Percentiles rank a stretch among this genome's conserved stretches.
Conservation (phyloP, 257 asterid genomes). For the Scutellaria baicalensis region DNA sequence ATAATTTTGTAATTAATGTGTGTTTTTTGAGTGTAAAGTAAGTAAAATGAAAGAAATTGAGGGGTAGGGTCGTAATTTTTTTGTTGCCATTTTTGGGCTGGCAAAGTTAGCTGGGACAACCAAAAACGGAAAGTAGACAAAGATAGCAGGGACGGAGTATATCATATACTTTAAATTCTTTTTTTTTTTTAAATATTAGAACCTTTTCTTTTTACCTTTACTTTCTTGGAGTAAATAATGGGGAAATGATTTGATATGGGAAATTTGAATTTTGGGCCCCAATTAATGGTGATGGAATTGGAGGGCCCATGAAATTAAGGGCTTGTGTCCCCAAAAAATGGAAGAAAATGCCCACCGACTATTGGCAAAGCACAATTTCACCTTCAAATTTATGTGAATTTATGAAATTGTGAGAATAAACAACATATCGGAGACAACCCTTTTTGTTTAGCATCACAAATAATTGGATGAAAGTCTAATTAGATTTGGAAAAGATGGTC, state of each 20-base stretch:
- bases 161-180: not conserved
- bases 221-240: constrained; percentile 17
- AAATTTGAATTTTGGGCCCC: constrained; percentile 19
- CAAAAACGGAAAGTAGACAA: too few species aligned
- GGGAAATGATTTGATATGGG: constrained; percentile 23
- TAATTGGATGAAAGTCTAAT: not conserved
- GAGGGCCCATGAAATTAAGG: constrained; percentile 10
- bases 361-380: not conserved
- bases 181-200: not conserved
- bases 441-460: not conserved
- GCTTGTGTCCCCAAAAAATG: not conserved
- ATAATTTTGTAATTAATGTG: too few species aligned
- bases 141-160: too few species aligned
- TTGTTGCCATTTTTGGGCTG: too few species aligned
- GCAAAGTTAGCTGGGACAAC: too few species aligned
- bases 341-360: constrained; percentile 18
- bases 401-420: not conserved
- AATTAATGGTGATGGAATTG: not conserved
- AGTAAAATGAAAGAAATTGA: too few species aligned
- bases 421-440: not conserved
- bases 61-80: too few species aligned
- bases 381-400: not conserved
- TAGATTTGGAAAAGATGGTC: not conserved
- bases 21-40: too few species aligned
- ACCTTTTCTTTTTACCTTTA: not conserved